Evolutionary conservation across 352 stramenopile species (phyloP).

Genomic region (Pythium dissimile): DNA sequence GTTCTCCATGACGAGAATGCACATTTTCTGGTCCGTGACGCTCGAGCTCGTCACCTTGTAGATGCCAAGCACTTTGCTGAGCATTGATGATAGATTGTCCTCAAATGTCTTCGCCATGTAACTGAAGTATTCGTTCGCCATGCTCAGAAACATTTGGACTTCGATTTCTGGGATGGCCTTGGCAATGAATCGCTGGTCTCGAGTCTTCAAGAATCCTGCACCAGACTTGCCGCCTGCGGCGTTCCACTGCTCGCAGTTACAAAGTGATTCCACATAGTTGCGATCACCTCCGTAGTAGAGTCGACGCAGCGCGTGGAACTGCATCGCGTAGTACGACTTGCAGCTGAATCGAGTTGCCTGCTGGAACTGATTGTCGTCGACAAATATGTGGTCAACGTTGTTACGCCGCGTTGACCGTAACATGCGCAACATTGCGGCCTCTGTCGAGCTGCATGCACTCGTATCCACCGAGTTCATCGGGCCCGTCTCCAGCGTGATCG

Average conservation of each 20-base stretch:
- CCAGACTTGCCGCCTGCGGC: slow-evolving; percentile 82
- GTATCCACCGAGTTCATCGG: slow-evolving; percentile 31
- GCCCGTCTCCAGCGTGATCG: slow-evolving; percentile 28
- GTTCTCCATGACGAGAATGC: slow-evolving; percentile 88
- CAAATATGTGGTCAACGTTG: slow-evolving; percentile 84
- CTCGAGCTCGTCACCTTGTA: slow-evolving; percentile 83
- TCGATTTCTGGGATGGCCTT: slow-evolving; percentile 87
- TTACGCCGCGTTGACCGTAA: slow-evolving; percentile 63
- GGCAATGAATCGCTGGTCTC: slow-evolving; percentile 84
- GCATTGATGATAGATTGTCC: slow-evolving; percentile 82
- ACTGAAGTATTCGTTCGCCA: slow-evolving; percentile 87
- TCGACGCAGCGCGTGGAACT: slow-evolving; percentile 82
- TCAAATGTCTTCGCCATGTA: slow-evolving; percentile 89
- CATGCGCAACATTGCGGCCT: slow-evolving; percentile 55
- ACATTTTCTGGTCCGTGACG: slow-evolving; percentile 77
- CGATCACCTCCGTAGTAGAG: slow-evolving; percentile 82
- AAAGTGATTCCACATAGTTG: slow-evolving; percentile 86
- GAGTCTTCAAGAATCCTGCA: slow-evolving; percentile 81
- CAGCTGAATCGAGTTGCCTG: slow-evolving; percentile 76
- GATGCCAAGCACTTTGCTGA: slow-evolving; percentile 84
- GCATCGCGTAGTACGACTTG: slow-evolving; percentile 89
- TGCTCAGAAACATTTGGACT: slow-evolving; percentile 87
- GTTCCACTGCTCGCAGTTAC: slow-evolving; percentile 85
- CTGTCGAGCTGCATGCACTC: slow-evolving; percentile 7
- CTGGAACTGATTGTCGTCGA: slow-evolving; percentile 86